Percentiles rank a stretch among this genome's conserved stretches.
phyloP scores from a whole-genome alignment of 148 eudicot genomes.

The Fallopia convolvulus region DNA sequence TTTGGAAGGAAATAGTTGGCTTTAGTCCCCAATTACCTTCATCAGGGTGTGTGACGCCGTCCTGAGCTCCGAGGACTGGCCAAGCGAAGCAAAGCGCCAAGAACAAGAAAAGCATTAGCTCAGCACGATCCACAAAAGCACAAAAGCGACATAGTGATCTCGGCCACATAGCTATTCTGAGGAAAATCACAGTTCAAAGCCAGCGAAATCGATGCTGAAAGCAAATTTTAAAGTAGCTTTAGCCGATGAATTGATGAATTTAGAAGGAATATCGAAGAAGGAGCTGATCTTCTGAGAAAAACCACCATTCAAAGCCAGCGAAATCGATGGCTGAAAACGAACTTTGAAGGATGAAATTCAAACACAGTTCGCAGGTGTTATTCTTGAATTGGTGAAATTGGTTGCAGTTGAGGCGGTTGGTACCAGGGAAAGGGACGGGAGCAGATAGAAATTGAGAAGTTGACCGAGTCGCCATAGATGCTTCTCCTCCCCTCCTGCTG shows the following conservation, averaged over 20 bases:
- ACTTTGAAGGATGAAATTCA: not conserved
- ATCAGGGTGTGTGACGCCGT: not conserved
- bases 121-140: not conserved
- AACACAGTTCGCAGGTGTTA: not conserved
- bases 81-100: not conserved
- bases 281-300: not conserved
- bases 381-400: not conserved
- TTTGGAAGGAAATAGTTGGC: not conserved
- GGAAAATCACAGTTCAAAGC: not conserved
- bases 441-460: not conserved
- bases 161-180: not conserved
- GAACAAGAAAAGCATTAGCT: not conserved
- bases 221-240: not conserved
- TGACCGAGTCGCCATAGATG: constrained; percentile 8
- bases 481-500: not conserved
- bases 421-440: not conserved
- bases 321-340: not conserved
- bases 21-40: not conserved
- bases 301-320: not conserved
- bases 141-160: constrained; percentile 1
- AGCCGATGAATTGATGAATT: not conserved
- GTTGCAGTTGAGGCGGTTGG: constrained; percentile 4
- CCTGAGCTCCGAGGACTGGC: not conserved
- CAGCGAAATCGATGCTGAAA: not conserved
- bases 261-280: not conserved